phyloP scores from a whole-genome alignment of 75 land plant species.

The Selaginella tamariscina region DNA sequence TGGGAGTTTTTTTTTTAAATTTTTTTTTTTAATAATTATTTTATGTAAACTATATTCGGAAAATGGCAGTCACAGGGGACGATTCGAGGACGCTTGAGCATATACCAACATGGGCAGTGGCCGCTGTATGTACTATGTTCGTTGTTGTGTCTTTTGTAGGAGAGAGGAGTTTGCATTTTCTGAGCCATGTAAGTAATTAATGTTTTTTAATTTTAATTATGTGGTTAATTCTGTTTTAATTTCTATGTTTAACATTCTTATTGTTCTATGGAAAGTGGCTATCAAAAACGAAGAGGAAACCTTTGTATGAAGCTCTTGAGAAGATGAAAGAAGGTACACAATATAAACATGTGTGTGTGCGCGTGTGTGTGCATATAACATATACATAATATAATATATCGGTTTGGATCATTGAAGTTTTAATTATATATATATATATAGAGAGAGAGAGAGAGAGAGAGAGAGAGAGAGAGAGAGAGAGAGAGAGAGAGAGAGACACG shows the following conservation, averaged over 20 bases:
- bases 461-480: too few relatives aligned
- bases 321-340: constrained; percentile 14
- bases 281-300: neutral
- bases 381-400: too few relatives aligned
- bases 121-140: constrained; percentile 15
- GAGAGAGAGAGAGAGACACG: too few relatives aligned
- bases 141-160: constrained; percentile 15
- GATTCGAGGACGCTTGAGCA: constrained; percentile 18
- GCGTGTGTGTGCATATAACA: too few relatives aligned
- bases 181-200: neutral
- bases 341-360: neutral
- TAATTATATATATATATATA: too few relatives aligned
- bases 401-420: too few relatives aligned
- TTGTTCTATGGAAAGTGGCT: neutral
- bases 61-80: too few relatives aligned
- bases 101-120: constrained; percentile 22
- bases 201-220: neutral
- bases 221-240: neutral
- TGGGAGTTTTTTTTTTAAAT: too few relatives aligned
- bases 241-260: neutral
- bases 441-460: too few relatives aligned
- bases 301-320: constrained; percentile 2
- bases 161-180: constrained; percentile 4
- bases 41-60: too few relatives aligned
- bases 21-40: too few relatives aligned